phyloP scores from a whole-genome alignment of 345 rosid genomes.

The Citrus australasica region DNA sequence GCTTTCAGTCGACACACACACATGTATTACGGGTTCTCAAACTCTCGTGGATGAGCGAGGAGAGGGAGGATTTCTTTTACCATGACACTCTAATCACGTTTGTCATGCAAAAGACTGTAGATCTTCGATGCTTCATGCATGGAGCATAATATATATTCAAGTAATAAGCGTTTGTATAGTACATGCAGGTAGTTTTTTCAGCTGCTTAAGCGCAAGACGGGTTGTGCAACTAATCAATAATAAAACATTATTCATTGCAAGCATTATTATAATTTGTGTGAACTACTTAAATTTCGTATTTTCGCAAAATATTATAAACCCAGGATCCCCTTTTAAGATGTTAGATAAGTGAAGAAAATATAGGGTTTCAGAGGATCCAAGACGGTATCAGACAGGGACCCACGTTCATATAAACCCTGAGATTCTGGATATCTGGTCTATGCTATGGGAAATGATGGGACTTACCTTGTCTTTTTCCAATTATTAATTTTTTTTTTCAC shows the following conservation, averaged over 20 bases:
- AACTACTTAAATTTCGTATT: no score
- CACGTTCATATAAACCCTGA: slow-evolving; percentile 12
- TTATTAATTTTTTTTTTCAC: neutral
- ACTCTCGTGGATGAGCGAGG: neutral
- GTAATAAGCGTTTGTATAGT: no score
- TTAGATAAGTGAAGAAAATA: neutral
- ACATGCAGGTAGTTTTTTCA: neutral
- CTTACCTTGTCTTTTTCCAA: slow-evolving; percentile 17
- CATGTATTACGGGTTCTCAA: no score
- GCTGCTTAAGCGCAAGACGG: neutral
- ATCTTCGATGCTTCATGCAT: neutral
- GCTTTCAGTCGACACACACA: no score
- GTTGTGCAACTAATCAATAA: neutral
- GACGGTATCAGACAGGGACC: slow-evolving; percentile 22
- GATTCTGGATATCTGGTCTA: slow-evolving; percentile 20
- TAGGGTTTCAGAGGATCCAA: slow-evolving; percentile 24
- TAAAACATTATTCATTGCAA: neutral
- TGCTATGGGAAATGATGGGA: slow-evolving; percentile 11
- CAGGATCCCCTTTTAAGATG: neutral
- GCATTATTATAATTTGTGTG: neutral
- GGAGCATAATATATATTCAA: neutral
- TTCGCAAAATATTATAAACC: no score
- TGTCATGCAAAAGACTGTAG: neutral
- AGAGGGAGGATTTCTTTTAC: neutral
- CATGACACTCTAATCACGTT: neutral